Evolutionary conservation across 1,139 yeast genomes (phyloP), one percentile per base, ranked within the genome.

Genomic region (Debaryomyces sp.): DNA sequence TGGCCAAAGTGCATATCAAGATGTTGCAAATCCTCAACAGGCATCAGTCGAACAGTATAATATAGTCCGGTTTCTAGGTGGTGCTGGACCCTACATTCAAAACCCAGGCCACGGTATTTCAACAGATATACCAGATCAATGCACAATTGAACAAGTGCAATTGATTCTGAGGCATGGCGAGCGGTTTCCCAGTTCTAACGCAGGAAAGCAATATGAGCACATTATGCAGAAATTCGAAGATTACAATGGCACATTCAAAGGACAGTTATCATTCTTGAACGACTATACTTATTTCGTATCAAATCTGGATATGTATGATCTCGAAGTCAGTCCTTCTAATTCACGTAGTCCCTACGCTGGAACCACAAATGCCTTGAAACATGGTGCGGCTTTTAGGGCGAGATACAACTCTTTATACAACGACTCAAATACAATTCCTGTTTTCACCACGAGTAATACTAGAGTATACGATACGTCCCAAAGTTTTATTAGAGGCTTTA

Each of bases 161-260:
- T 66, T 82, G 51, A 67, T 82, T 44, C 74, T 79, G 50, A 78
- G 94, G 61, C 94, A 87, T 57, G 94, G 92, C n/a, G 91, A 85
- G 60, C 71, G 94, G 57, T 87, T 74, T 61, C 90, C 89, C 17
- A 65, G 73, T 3, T 58, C 58, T 15, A 55, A 61, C 27, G 59
- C 61, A 17, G 78, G 75, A 22, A 50, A 50, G 32, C 39, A 39
- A 9, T 54, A 50, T 33, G 57, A 64, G 41, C 55, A 56, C 8
- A 49, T 67, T 35, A 47, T 57, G 48, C 41, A 54, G 9, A 66
- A 63, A 48, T 56, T 68, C 44, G 42, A 58, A 44, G 45, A 53
- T 13, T 63, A 62, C 52, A 61, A 64, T 32, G 56, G 59, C 1
- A 64, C 68, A 2, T 63, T 67, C 50, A 61, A 59, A 44, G 77